phyloP scores from a whole-genome alignment of 129 eudicot genomes.

The Pittosporum tobira region DNA sequence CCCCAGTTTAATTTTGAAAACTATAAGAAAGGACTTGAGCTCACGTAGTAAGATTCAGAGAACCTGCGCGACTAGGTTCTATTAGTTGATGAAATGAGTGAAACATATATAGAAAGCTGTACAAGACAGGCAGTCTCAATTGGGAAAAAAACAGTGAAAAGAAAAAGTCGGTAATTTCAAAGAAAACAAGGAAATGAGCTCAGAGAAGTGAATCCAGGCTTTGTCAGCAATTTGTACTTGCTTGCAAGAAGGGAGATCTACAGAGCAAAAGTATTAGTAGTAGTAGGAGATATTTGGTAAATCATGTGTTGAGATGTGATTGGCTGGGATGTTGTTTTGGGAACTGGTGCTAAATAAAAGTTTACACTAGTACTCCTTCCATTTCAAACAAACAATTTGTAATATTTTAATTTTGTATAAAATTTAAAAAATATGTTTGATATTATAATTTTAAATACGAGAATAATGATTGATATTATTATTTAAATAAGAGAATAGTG shows the following conservation, averaged over 20 bases:
- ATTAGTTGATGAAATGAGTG: neutral
- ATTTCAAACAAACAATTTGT: too few relatives aligned
- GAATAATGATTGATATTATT: too few relatives aligned
- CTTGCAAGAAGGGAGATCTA: constrained; percentile 33
- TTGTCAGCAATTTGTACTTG: constrained; percentile 45
- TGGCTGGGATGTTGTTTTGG: constrained; percentile 19
- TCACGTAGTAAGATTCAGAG: constrained; percentile 6
- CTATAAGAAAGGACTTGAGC: neutral
- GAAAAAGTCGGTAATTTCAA: constrained; percentile 1
- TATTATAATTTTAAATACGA: too few relatives aligned
- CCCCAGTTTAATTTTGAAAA: neutral
- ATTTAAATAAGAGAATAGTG: too few relatives aligned
- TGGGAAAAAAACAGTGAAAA: neutral
- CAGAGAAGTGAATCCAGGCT: constrained; percentile 32
- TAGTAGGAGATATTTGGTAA: constrained; percentile 22
- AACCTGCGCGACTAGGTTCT: constrained; percentile 8
- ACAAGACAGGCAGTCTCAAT: neutral
- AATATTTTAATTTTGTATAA: too few relatives aligned
- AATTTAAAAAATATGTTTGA: too few relatives aligned
- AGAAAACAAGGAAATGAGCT: constrained; percentile 20
- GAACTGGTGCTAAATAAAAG: constrained; percentile 22
- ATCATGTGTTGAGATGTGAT: constrained; percentile 25
- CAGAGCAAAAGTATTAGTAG: constrained; percentile 26
- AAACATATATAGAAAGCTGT: constrained; percentile 2
- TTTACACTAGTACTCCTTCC: too few relatives aligned